Conservation (phyloP, 164 flowering plant species). For the Kingdonia uniflora region DNA sequence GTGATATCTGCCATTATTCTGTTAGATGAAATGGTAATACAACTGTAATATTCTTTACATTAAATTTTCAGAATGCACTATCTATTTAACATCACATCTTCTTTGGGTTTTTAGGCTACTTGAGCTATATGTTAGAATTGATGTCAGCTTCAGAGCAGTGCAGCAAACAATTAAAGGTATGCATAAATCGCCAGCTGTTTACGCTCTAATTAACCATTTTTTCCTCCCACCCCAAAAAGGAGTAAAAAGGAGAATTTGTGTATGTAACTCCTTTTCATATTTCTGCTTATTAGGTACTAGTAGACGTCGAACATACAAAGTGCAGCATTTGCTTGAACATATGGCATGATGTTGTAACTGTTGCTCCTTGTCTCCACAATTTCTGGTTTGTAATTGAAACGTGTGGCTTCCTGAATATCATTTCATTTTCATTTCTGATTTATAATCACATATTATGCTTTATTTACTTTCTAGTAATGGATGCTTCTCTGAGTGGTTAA, state of each 20-base stretch:
- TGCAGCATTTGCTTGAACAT: conserved; percentile 85
- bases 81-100: conserved; percentile 1
- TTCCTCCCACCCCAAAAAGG: no score
- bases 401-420: background rate
- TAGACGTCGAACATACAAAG: conserved; percentile 72
- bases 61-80: background rate
- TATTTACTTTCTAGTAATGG: conserved; percentile 56
- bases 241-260: background rate
- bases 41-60: background rate
- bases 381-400: conserved; percentile 53
- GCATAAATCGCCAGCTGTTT: background rate
- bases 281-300: conserved; percentile 33
- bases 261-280: conserved; percentile 1
- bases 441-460: background rate
- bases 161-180: conserved; percentile 41
- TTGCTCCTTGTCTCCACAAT: conserved; percentile 89
- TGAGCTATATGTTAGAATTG: conserved; percentile 47
- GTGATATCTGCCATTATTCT: background rate
- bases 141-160: conserved; percentile 28
- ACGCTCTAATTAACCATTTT: background rate
- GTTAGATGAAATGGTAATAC: background rate
- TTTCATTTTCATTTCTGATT: background rate
- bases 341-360: conserved; percentile 96
- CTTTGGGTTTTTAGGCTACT: conserved; percentile 26
- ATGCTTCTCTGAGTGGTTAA: conserved; percentile 93